Evolutionary conservation across 2,329 filamentous ascomycete species (phyloP).

Genomic region (Epichloe sylvatica): DNA sequence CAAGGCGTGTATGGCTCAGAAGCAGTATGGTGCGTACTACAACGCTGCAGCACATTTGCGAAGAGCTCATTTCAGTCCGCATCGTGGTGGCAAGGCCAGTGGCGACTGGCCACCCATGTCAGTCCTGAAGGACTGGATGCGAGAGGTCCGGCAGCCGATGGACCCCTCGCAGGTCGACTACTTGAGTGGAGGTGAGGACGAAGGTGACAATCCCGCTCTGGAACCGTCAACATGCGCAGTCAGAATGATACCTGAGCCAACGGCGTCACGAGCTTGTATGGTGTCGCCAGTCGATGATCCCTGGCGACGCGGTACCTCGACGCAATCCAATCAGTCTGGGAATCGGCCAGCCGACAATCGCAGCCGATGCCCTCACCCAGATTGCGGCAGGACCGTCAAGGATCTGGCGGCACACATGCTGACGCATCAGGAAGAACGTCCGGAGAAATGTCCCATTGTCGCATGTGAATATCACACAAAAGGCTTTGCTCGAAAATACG

Average conservation of each 20-base stretch:
- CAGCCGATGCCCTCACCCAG: slow-evolving; percentile 40
- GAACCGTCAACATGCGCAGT: slow-evolving; percentile 5
- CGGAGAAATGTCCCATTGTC: slow-evolving; percentile 89
- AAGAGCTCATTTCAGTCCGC: slow-evolving; percentile 42
- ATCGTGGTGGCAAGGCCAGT: slow-evolving; percentile 41
- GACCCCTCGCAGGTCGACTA: slow-evolving; percentile 15
- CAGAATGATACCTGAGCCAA: slow-evolving; percentile 6
- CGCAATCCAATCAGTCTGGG: slow-evolving; percentile 16
- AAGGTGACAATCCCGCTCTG: slow-evolving; percentile 20
- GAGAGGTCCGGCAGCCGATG: slow-evolving; percentile 39
- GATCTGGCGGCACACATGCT: slow-evolving; percentile 80
- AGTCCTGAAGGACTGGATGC: slow-evolving; percentile 46
- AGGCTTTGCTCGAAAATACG: slow-evolving; percentile 91
- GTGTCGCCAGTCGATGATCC: slow-evolving; percentile 9
- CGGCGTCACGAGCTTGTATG: slow-evolving; percentile 4
- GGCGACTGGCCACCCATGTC: slow-evolving; percentile 46
- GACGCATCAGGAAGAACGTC: slow-evolving; percentile 84
- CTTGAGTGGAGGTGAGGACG: slow-evolving; percentile 20
- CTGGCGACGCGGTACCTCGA: slow-evolving; percentile 12
- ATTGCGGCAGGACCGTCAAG: slow-evolving; percentile 46
- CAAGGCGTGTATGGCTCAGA: slow-evolving; percentile 42
- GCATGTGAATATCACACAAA: slow-evolving; percentile 91
- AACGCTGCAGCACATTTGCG: slow-evolving; percentile 45
- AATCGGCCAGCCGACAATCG: slow-evolving; percentile 24
- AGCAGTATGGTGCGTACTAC: slow-evolving; percentile 45